These are phyloP conservation scores for Kurtzmaniella natalensis DNA, from an alignment of 1,139 yeast species.

Conservation along the genomic window DNA sequence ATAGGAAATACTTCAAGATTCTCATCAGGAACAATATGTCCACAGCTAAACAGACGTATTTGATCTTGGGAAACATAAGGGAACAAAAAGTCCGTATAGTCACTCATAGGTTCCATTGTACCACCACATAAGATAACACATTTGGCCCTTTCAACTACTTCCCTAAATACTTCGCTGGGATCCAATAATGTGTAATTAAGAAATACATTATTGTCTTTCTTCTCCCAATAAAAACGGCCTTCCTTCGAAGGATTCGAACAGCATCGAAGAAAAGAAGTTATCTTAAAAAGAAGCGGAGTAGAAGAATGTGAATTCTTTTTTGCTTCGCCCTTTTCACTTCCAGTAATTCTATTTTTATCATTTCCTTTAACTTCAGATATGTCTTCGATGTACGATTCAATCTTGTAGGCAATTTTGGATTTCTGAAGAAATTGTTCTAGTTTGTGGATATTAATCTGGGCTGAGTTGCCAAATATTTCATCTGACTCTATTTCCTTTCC, in stretches of 20 bases:
- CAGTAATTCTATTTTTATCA: constrained; percentile 10
- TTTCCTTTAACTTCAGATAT: background rate
- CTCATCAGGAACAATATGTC: constrained; percentile 75
- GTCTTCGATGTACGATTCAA: constrained; percentile 65
- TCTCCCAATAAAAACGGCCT: constrained; percentile 75
- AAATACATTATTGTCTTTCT: constrained; percentile 19
- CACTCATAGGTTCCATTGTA: constrained; percentile 88
- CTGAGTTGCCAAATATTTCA: constrained; percentile 60
- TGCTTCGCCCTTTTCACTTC: constrained; percentile 6
- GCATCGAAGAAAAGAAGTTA: constrained; percentile 60
- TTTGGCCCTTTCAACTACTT: constrained; percentile 59
- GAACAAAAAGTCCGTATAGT: constrained; percentile 60
- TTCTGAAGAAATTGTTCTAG: constrained; percentile 59
- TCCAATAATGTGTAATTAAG: constrained; percentile 75
- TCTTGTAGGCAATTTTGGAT: constrained; percentile 79
- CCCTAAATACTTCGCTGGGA: constrained; percentile 69
- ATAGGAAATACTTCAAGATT: constrained; percentile 64
- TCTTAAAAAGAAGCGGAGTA: constrained; percentile 61
- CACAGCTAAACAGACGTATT: constrained; percentile 64
- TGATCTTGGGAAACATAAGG: constrained; percentile 45
- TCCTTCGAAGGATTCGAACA: constrained; percentile 74
- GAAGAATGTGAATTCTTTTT: constrained; percentile 16
- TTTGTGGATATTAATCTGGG: constrained; percentile 70
- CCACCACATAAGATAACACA: constrained; percentile 91
- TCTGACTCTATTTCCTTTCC: constrained; percentile 52